A percentile compares a stretch with the other conserved stretches of the same genome.
Conservation (phyloP, 139 green algal species). For the Haematococcus sp. region DNA sequence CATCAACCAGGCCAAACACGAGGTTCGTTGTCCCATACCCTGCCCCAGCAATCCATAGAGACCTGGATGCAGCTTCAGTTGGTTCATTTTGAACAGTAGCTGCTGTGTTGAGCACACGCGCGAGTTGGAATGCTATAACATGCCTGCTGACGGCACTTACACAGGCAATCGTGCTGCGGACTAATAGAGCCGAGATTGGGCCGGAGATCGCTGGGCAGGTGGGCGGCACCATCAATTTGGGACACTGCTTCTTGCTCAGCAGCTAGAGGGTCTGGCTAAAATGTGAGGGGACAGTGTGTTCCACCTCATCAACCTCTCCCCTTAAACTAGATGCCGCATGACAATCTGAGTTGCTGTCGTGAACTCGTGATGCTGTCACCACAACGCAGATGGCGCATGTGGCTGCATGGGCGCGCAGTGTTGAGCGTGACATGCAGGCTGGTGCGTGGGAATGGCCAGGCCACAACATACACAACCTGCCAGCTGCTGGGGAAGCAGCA, state of each 20-base stretch:
- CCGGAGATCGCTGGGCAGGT: background rate
- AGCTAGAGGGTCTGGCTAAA: too few species aligned
- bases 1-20: background rate
- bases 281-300: too few species aligned
- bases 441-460: too few species aligned
- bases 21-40: background rate
- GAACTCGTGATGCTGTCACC: too few species aligned
- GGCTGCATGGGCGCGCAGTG: background rate
- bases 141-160: background rate
- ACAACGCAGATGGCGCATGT: background rate
- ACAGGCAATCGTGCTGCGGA: background rate
- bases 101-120: background rate
- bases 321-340: too few species aligned
- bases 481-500: too few species aligned
- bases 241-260: too few species aligned
- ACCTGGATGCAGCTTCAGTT: background rate
- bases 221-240: too few species aligned
- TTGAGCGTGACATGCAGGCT: background rate
- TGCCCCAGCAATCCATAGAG: background rate
- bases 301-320: too few species aligned
- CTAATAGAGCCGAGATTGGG: slow-evolving; percentile 1
- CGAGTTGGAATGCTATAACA: background rate
- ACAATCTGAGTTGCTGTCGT: too few species aligned
- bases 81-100: too few species aligned
- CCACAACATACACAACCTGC: too few species aligned